A percentile compares a stretch with the other conserved stretches of the same genome.
Conservation (phyloP, 305 asterid genomes). For the Andrographis paniculata region DNA sequence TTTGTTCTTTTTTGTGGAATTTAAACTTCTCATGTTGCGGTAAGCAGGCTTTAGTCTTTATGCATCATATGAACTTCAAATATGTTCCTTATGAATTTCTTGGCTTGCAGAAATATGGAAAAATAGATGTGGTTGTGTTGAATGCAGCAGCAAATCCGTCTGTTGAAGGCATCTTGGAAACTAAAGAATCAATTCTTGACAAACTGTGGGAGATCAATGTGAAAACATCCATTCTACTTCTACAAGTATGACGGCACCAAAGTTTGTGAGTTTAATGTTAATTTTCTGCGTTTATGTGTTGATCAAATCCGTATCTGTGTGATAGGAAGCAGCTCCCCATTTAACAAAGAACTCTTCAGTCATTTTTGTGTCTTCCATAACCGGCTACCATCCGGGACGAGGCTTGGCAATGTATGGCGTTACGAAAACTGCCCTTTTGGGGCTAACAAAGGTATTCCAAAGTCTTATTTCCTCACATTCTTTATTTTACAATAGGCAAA, state of each 20-base stretch:
- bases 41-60: too few relatives aligned
- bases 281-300: neutral
- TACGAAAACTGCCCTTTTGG: constrained; percentile 85
- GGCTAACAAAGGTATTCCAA: constrained; percentile 66
- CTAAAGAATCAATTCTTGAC: constrained; percentile 73
- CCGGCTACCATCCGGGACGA: constrained; percentile 50
- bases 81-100: constrained; percentile 2
- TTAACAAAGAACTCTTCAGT: constrained; percentile 66
- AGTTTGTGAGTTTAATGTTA: neutral
- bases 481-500: too few relatives aligned
- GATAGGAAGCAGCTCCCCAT: constrained; percentile 71
- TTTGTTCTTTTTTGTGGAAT: neutral
- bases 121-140: constrained; percentile 66
- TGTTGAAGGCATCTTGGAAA: constrained; percentile 51
- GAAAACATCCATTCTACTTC: constrained; percentile 61
- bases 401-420: constrained; percentile 80
- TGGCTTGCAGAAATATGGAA: constrained; percentile 64
- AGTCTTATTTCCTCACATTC: neutral
- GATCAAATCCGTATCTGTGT: constrained; percentile 3
- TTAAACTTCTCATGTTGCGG: constrained; percentile 2
- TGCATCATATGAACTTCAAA: too few relatives aligned
- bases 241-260: constrained; percentile 49
- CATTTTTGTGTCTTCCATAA: constrained; percentile 52
- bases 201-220: constrained; percentile 91
- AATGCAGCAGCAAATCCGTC: constrained; percentile 95